These are phyloP conservation scores for Musa itinerans DNA, from an alignment of 176 grass and related monocot species.

Conservation along the genomic window DNA sequence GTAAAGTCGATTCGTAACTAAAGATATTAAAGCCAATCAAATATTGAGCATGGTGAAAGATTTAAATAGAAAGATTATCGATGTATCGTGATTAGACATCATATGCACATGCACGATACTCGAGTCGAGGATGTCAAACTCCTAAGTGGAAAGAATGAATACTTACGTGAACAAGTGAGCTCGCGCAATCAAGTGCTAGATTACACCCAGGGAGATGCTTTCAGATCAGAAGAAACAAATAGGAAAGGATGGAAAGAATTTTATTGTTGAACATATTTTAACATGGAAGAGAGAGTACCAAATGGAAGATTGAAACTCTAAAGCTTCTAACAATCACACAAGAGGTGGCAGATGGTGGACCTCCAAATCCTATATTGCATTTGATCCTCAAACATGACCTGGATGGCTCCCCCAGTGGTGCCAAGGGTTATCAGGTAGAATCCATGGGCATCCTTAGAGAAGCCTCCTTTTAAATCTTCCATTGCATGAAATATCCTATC, in stretches of 20 bases:
- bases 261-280: not conserved
- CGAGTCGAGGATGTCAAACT: too few species aligned
- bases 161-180: too few species aligned
- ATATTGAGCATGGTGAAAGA: too few species aligned
- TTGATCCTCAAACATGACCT: constrained; percentile 58
- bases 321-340: constrained; percentile 22
- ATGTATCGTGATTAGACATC: too few species aligned
- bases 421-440: constrained; percentile 38
- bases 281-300: not conserved
- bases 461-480: constrained; percentile 27
- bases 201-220: too few species aligned
- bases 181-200: too few species aligned
- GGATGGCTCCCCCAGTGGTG: constrained; percentile 45
- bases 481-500: constrained; percentile 38
- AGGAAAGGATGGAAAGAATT: not conserved
- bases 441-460: constrained; percentile 24
- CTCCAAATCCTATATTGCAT: constrained; percentile 70
- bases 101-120: too few species aligned
- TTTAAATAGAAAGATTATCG: too few species aligned
- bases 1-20: too few species aligned
- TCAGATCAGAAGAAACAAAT: not conserved
- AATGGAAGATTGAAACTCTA: not conserved
- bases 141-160: too few species aligned
- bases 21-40: too few species aligned
- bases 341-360: constrained; percentile 44